phyloP scores from a whole-genome alignment of 208 protist species.

The Trypanosoma avium region DNA sequence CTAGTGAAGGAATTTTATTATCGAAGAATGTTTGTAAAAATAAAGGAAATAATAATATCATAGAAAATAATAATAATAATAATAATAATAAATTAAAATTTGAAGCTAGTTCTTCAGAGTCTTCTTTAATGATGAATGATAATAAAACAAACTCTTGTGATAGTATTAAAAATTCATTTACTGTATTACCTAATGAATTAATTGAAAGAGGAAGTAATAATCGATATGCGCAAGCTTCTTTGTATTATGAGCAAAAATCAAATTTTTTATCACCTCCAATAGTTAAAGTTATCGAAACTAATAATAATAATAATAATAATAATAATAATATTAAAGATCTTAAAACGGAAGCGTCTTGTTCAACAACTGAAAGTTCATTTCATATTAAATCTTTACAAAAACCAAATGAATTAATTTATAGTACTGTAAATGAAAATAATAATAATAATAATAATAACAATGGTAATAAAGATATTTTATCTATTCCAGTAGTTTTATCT shows the following conservation, averaged over 20 bases:
- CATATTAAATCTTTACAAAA: neutral
- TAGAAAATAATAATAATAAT: neutral
- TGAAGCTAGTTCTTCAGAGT: neutral
- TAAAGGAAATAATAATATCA: too few relatives aligned
- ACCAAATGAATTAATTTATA: neutral
- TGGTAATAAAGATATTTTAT: neutral
- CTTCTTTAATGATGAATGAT: neutral
- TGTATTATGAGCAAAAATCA: neutral
- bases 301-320: neutral
- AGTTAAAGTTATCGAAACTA: neutral
- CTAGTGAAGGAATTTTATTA: too few relatives aligned
- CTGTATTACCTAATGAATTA: neutral
- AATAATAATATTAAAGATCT: neutral
- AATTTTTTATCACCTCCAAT: neutral
- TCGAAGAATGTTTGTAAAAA: too few relatives aligned
- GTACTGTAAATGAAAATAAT: too few relatives aligned
- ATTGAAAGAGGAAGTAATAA: neutral
- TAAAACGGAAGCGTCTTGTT: neutral
- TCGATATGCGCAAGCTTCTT: neutral
- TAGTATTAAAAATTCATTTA: neutral
- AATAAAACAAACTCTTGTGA: too few relatives aligned
- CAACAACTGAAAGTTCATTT: conserved; percentile 14
- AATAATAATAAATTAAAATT: neutral
- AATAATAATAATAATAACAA: neutral
- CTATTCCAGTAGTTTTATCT: neutral